These are phyloP conservation scores for Saccharomyces kudriavzevii DNA, from an alignment of 805 yeast species.

Conservation along the genomic window DNA sequence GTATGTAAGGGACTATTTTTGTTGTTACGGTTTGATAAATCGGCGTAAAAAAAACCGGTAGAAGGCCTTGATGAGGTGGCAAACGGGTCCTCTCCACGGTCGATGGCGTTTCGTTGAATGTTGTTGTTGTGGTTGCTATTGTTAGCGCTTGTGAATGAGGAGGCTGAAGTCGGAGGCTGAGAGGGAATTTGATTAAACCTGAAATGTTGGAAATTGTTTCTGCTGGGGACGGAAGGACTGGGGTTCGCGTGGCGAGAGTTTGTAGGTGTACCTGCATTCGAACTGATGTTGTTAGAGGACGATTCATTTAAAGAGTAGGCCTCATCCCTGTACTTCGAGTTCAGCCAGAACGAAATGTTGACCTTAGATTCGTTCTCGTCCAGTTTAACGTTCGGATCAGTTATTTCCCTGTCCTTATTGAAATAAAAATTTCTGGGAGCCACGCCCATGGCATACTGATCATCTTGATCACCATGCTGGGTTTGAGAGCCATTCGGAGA, in stretches of 20 bases:
- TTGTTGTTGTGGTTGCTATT: neutral
- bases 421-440: conserved; percentile 21
- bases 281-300: neutral
- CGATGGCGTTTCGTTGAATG: neutral
- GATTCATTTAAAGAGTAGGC: conserved; percentile 13
- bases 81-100: neutral
- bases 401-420: conserved; percentile 15
- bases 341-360: conserved; percentile 23
- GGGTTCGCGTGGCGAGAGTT: neutral
- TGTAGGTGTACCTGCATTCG: neutral
- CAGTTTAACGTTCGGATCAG: conserved; percentile 20
- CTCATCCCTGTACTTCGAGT: conserved; percentile 19
- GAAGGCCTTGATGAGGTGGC: neutral
- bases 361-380: conserved; percentile 12
- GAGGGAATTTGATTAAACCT: conserved; percentile 7
- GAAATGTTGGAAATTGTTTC: neutral
- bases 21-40: neutral
- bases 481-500: neutral
- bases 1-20: neutral
- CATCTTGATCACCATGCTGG: neutral
- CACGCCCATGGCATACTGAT: conserved; percentile 5
- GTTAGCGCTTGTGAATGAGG: conserved; percentile 7
- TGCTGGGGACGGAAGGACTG: neutral
- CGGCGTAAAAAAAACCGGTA: neutral
- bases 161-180: conserved; percentile 12